Evolutionary conservation across 257 asterid genomes (phyloP), one percentile per base, ranked within the genome.

Genomic region (Plantago elongata): DNA sequence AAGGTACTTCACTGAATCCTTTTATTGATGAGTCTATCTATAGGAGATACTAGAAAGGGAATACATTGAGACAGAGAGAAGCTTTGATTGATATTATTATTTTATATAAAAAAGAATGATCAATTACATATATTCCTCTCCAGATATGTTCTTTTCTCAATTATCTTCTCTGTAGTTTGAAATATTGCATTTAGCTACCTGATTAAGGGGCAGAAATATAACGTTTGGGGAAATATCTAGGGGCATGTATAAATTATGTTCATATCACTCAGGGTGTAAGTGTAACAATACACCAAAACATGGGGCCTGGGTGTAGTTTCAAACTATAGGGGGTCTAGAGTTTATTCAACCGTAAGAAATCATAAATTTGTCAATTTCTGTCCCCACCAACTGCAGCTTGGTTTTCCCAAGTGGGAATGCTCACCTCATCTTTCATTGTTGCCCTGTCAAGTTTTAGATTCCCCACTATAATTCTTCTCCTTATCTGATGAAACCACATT

Each of bases 311-410:
- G 40, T 54, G 43, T 29, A 11, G 59, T 54, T 54, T 5, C 18
- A 54, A 27, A 52, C 58, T 52, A 52, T 30, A 52, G 37, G 58
- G 40, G 22, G 40, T 17, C 30, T 52, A 34, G 38, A 51, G 29
- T 22, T 22, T 10, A 3, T 5, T 18, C 29, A 22, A 30, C 58
- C 22, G 22, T 14, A 52, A 22, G 15, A 11, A 51, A 52, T 22
- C 58, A 52, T 52, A 15, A 14, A 38, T 44, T 27, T 58, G 50
- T 18, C 45, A 49, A 46, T 60, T 13, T 37, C 68, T 69, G 88
- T 57, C 83, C 95, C 89, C 83, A 78, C 90, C 77, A 57, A 64
- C 79, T 76, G 82, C 74, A 77, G 84, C 70, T 77, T 74, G 65
- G 77, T 72, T 63, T 72, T 73, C 68, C 54, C 67, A 69, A 76